These are phyloP conservation scores for Crucihimalaya himalaica DNA, from an alignment of 345 rosid species.

Conservation along the genomic window DNA sequence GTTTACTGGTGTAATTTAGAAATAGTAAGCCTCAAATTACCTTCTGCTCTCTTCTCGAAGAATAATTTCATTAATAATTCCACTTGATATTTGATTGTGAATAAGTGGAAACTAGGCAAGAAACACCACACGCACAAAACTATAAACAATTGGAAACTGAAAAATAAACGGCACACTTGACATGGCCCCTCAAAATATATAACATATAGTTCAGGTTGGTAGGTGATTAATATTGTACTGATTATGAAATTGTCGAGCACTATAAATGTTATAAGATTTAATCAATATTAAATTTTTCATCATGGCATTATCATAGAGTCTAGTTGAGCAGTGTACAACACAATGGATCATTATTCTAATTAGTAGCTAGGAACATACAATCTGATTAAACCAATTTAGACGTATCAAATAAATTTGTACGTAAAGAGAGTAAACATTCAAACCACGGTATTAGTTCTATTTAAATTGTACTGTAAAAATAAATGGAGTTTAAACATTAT, in stretches of 20 bases:
- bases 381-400: background rate
- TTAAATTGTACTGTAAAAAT: too few relatives aligned
- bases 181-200: slow-evolving; percentile 34
- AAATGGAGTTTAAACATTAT: background rate
- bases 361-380: background rate
- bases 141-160: slow-evolving; percentile 5
- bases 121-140: slow-evolving; percentile 33
- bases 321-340: slow-evolving; percentile 31
- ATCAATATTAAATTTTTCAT: background rate
- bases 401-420: background rate
- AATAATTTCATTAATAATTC: background rate
- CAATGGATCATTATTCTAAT: slow-evolving; percentile 6
- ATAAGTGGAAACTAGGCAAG: slow-evolving; percentile 37
- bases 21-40: background rate
- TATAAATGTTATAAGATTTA: background rate
- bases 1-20: background rate
- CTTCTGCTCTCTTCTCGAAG: slow-evolving; percentile 9
- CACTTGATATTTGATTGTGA: slow-evolving; percentile 8
- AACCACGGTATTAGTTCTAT: background rate
- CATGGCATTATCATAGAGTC: slow-evolving; percentile 4
- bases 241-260: slow-evolving; percentile 40
- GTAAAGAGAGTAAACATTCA: background rate
- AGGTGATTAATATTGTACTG: slow-evolving; percentile 33
- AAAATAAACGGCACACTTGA: slow-evolving; percentile 27
- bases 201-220: slow-evolving; percentile 41